Percentiles rank a stretch among this genome's conserved stretches.
phyloP scores from a whole-genome alignment of 345 rosid genomes.

The Aethionema arabicum region DNA sequence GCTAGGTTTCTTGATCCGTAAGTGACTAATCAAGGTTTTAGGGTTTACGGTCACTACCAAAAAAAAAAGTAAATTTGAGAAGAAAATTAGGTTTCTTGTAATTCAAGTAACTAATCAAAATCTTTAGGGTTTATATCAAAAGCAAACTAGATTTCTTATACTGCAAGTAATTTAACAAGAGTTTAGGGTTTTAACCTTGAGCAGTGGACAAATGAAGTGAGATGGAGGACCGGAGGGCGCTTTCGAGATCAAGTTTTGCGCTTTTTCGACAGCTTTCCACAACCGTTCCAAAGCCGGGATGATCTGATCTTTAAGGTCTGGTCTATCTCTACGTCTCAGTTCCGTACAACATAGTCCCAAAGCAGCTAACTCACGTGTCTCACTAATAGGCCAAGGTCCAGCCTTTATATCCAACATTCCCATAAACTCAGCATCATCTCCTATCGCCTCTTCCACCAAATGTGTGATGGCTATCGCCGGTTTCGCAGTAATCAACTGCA shows the following conservation, averaged over 20 bases:
- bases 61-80: no score
- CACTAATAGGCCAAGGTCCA: constrained; percentile 74
- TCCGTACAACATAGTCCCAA: constrained; percentile 77
- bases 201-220: constrained; percentile 82
- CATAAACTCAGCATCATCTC: constrained; percentile 41
- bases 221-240: constrained; percentile 44
- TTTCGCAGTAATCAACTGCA: constrained; percentile 77
- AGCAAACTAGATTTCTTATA: background rate
- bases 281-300: constrained; percentile 75
- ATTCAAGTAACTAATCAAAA: no score
- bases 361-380: constrained; percentile 64
- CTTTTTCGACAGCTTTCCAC: constrained; percentile 45
- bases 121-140: no score
- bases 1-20: no score
- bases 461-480: constrained; percentile 72
- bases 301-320: constrained; percentile 61
- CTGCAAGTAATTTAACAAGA: background rate
- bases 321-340: constrained; percentile 74
- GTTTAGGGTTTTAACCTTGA: constrained; percentile 48
- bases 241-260: constrained; percentile 34
- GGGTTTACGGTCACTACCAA: no score
- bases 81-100: no score
- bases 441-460: constrained; percentile 63
- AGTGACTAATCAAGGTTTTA: no score
- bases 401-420: constrained; percentile 61